A percentile compares a stretch with the other conserved stretches of the same genome.
Evolutionary conservation across 2,329 filamentous ascomycete species (phyloP).

Genomic region (Ophiostoma tasmaniense): DNA sequence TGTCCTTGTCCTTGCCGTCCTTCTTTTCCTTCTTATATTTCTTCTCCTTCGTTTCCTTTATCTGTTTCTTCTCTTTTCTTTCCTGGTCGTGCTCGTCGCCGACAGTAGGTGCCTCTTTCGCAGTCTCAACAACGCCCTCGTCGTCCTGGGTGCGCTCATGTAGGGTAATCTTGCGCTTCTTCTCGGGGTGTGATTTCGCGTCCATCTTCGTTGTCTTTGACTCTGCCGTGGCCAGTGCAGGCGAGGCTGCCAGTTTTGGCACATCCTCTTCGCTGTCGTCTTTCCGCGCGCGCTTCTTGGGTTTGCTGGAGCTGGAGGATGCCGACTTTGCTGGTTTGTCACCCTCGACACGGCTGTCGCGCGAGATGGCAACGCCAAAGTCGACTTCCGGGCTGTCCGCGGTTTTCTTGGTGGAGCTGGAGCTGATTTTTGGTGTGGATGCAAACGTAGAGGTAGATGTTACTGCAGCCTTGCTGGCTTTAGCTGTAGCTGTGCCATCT

Average conservation of each 20-base stretch:
- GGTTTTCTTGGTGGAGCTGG: neutral
- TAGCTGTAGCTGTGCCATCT: neutral
- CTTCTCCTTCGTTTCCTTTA: slow-evolving; percentile 12
- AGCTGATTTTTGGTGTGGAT: neutral
- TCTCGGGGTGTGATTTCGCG: neutral
- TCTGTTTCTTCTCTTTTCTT: neutral
- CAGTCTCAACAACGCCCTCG: neutral
- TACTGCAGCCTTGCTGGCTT: neutral
- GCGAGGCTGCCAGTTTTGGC: neutral
- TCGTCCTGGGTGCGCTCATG: neutral
- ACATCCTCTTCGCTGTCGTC: slow-evolving; percentile 33
- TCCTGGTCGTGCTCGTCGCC: neutral
- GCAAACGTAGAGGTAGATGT: neutral
- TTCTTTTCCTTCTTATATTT: slow-evolving; percentile 2
- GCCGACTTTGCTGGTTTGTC: neutral
- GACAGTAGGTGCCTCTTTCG: neutral
- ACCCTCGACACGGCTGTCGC: neutral
- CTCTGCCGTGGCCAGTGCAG: neutral
- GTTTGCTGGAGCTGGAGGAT: neutral
- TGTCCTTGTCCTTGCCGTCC: slow-evolving; percentile 25
- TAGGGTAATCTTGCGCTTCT: slow-evolving; percentile 8
- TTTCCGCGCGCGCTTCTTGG: slow-evolving; percentile 27
- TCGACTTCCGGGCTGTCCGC: slow-evolving; percentile 14
- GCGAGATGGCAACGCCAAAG: slow-evolving; percentile 17
- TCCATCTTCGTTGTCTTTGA: neutral